Percentiles rank a stretch among this genome's conserved stretches.
phyloP scores from a whole-genome alignment of 495 filamentous ascomycete species.

The Penicillium verhagenii region DNA sequence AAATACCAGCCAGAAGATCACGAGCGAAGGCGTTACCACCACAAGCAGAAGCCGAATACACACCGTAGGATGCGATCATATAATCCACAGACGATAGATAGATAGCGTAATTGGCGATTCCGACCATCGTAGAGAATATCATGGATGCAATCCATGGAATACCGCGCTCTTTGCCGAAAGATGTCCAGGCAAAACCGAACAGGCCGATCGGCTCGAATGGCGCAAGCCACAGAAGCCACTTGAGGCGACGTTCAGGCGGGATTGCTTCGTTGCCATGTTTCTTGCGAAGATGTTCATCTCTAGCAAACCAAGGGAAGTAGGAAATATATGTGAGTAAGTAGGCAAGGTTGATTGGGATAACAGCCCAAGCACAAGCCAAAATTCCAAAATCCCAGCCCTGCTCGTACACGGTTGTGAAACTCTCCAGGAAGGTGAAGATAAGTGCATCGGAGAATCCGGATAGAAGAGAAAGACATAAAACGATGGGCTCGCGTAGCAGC shows the following conservation, averaged over 20 bases:
- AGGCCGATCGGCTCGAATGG: slow-evolving; percentile 64
- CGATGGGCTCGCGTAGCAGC: slow-evolving; percentile 73
- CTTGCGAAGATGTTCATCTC: slow-evolving; percentile 42
- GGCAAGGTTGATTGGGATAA: slow-evolving; percentile 59
- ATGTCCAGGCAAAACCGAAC: slow-evolving; percentile 66
- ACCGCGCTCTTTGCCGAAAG: slow-evolving; percentile 45
- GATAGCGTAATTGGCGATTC: slow-evolving; percentile 65
- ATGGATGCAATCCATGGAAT: slow-evolving; percentile 62
- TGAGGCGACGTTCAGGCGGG: slow-evolving; percentile 30
- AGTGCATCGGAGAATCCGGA: slow-evolving; percentile 73
- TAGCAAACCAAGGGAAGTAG: slow-evolving; percentile 61
- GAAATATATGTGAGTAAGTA: slow-evolving; percentile 63
- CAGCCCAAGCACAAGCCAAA: slow-evolving; percentile 53
- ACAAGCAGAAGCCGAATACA: slow-evolving; percentile 72
- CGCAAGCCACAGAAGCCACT: slow-evolving; percentile 55
- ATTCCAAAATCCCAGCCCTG: slow-evolving; percentile 60
- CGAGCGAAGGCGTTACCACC: slow-evolving; percentile 60
- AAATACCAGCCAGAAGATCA: slow-evolving; percentile 46
- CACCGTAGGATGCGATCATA: slow-evolving; percentile 74
- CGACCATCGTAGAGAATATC: slow-evolving; percentile 58
- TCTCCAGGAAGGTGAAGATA: slow-evolving; percentile 76
- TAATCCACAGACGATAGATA: slow-evolving; percentile 79
- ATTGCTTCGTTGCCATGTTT: slow-evolving; percentile 33
- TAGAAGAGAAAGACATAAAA: slow-evolving; percentile 65
- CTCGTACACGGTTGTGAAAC: slow-evolving; percentile 59